A percentile compares a stretch with the other conserved stretches of the same genome.
Evolutionary conservation across 2,329 filamentous ascomycete genomes (phyloP).

Genomic region (Ceratocystis alfenasii): DNA sequence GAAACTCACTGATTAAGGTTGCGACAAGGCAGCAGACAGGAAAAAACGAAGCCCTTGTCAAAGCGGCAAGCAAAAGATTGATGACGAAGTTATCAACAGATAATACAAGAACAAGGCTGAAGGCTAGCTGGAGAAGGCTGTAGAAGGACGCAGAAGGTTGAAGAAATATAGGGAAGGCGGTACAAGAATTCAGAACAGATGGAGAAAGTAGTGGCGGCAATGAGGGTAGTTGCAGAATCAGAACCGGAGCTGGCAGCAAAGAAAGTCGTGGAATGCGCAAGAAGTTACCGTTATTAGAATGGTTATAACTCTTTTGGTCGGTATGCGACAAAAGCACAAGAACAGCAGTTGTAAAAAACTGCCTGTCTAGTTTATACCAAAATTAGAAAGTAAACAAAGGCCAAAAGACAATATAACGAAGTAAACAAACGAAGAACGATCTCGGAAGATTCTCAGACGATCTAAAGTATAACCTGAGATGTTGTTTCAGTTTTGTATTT

Average conservation of each 20-base stretch:
- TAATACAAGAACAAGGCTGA: not conserved
- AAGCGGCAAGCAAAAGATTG: not conserved
- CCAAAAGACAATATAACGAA: not conserved
- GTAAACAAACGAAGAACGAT: not conserved
- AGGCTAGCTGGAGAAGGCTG: not conserved
- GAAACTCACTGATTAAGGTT: not conserved
- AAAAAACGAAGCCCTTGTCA: not conserved
- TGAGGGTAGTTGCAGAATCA: slow-evolving; percentile 6
- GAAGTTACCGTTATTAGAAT: not conserved
- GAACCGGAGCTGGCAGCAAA: not conserved
- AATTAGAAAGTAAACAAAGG: not conserved
- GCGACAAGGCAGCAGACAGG: not conserved
- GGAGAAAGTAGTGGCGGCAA: not conserved
- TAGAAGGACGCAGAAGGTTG: not conserved
- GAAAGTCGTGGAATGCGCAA: slow-evolving; percentile 1
- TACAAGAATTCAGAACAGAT: not conserved
- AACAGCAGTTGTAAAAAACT: not conserved
- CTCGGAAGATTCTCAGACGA: not conserved
- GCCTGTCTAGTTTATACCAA: not conserved
- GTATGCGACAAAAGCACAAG: not conserved
- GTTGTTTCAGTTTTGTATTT: not conserved
- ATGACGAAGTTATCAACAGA: not conserved
- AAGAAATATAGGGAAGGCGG: not conserved
- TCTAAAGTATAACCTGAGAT: not conserved
- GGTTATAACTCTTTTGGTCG: not conserved